A percentile compares a stretch with the other conserved stretches of the same genome.
Evolutionary conservation across 805 yeast genomes (phyloP).

Genomic region (Candida orba): DNA sequence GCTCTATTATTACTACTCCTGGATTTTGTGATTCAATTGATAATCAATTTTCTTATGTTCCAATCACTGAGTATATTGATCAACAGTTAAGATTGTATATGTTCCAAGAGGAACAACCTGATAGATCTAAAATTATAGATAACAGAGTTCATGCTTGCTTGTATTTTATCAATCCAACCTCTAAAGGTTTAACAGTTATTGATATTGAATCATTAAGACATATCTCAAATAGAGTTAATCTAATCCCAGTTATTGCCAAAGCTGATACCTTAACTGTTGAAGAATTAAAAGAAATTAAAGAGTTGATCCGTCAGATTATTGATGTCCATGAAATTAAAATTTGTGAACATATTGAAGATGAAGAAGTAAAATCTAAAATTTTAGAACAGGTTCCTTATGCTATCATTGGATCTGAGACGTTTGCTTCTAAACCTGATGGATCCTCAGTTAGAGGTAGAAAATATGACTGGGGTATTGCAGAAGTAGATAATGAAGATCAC

Average conservation of each 20-base stretch:
- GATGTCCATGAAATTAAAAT: constrained; percentile 48
- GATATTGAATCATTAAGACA: constrained; percentile 72
- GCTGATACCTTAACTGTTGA: constrained; percentile 63
- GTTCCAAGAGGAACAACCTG: constrained; percentile 75
- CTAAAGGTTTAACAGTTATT: constrained; percentile 50
- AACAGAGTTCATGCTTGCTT: constrained; percentile 78
- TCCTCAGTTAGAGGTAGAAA: constrained; percentile 60
- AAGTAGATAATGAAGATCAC: constrained; percentile 68
- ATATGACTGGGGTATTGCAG: constrained; percentile 83
- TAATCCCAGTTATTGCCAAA: constrained; percentile 70
- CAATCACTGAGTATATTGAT: constrained; percentile 67
- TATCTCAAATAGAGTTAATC: constrained; percentile 63
- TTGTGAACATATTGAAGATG: constrained; percentile 43
- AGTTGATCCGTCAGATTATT: constrained; percentile 42
- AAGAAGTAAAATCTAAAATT: constrained; percentile 27
- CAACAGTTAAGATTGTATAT: constrained; percentile 62
- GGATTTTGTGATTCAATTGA: constrained; percentile 71
- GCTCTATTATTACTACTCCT: constrained; percentile 66
- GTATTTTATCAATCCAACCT: constrained; percentile 71
- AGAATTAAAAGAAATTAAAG: constrained; percentile 51
- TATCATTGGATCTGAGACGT: constrained; percentile 58
- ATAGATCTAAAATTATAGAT: constrained; percentile 46
- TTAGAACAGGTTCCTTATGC: constrained; percentile 55
- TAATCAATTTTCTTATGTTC: constrained; percentile 59
- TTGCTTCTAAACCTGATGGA: constrained; percentile 36